Conservation (phyloP, 2,329 filamentous ascomycete species). For the Orbilia javanica region DNA sequence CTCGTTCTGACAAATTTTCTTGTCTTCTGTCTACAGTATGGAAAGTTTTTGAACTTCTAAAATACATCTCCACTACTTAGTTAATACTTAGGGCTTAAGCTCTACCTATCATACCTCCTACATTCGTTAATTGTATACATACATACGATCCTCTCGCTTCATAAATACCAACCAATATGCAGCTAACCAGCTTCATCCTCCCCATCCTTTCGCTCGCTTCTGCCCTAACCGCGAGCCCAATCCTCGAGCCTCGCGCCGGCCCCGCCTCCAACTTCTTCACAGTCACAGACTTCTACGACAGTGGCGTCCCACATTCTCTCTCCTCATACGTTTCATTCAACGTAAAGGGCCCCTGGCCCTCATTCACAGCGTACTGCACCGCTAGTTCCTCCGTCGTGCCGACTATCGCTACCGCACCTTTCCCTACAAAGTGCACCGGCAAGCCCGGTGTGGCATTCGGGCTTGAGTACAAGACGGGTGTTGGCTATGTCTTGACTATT, state of each 20-base stretch:
- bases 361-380: conserved; percentile 15
- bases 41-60: neutral
- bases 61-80: neutral
- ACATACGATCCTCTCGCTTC: neutral
- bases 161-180: conserved; percentile 26
- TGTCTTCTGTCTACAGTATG: neutral
- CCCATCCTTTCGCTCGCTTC: conserved; percentile 35
- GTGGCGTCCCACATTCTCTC: conserved; percentile 29
- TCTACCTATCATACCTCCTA: conserved; percentile 1
- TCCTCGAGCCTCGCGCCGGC: conserved; percentile 14
- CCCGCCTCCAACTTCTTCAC: conserved; percentile 6
- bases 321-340: conserved; percentile 34
- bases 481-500: conserved; percentile 39
- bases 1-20: neutral
- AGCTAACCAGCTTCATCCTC: conserved; percentile 30
- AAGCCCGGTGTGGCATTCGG: conserved; percentile 32
- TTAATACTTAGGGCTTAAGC: conserved; percentile 2
- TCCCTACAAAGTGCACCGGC: conserved; percentile 33
- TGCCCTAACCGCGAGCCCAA: conserved; percentile 20
- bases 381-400: conserved; percentile 5
- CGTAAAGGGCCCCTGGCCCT: conserved; percentile 6
- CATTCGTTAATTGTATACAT: conserved; percentile 1
- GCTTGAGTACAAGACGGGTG: conserved; percentile 17
- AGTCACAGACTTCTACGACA: conserved; percentile 34
- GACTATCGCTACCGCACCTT: conserved; percentile 26